Percentiles rank a stretch among this genome's conserved stretches.
Evolutionary conservation across 805 yeast genomes (phyloP).

Genomic region (Barnettozyma vustinii): DNA sequence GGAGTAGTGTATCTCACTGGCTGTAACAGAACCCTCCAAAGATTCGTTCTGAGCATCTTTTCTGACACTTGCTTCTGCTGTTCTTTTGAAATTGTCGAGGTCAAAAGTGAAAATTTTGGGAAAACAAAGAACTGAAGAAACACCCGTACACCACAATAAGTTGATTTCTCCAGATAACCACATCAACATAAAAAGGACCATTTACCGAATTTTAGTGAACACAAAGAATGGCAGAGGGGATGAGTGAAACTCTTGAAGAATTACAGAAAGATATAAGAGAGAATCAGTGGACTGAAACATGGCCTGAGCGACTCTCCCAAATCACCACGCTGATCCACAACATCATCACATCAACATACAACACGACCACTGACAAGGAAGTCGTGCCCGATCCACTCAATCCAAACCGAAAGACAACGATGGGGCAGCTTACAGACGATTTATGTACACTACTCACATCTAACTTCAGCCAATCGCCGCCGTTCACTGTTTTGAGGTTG

Average conservation of each 20-base stretch:
- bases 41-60: constrained; percentile 3
- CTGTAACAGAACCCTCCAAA: not conserved
- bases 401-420: constrained; percentile 1
- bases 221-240: not conserved
- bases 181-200: not conserved
- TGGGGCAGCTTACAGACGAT: constrained; percentile 8
- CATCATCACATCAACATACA: constrained; percentile 8
- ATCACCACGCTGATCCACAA: constrained; percentile 10
- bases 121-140: not conserved
- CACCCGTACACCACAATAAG: not conserved
- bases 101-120: constrained; percentile 4
- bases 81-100: not conserved
- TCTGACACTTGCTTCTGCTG: not conserved
- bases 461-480: constrained; percentile 25
- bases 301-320: constrained; percentile 8
- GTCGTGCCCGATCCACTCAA: constrained; percentile 12
- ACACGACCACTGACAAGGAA: not conserved
- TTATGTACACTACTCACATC: constrained; percentile 9
- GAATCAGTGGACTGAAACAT: not conserved
- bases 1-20: not conserved
- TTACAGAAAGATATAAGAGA: not conserved
- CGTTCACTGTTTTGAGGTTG: constrained; percentile 44
- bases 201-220: not conserved
- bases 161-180: too few species aligned
- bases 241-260: not conserved